These are phyloP conservation scores for Salvia miltiorrhiza DNA, from an alignment of 257 asterid species.

Conservation along the genomic window DNA sequence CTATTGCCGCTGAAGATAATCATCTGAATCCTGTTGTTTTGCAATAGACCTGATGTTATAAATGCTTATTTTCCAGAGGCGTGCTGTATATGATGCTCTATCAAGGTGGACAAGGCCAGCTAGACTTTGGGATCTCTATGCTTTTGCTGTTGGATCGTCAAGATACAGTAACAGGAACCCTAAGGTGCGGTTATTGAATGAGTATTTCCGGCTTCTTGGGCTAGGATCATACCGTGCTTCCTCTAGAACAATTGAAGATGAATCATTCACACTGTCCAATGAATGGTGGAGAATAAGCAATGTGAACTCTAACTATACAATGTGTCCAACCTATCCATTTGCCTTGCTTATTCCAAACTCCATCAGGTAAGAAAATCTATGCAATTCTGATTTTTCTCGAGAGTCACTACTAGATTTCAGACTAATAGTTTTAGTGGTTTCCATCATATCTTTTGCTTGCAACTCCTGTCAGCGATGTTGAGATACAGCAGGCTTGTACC, in stretches of 20 bases:
- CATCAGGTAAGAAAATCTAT: conserved; percentile 51
- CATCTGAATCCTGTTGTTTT: not conserved
- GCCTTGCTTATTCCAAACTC: conserved; percentile 89
- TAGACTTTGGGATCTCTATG: conserved; percentile 89
- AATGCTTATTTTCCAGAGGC: conserved; percentile 63
- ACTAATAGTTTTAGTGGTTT: conserved; percentile 24
- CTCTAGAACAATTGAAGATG: conserved; percentile 61
- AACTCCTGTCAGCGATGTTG: conserved; percentile 64
- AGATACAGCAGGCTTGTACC: conserved; percentile 75
- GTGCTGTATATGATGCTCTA: conserved; percentile 78
- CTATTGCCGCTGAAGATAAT: conserved; percentile 10
- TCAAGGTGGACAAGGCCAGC: conserved; percentile 69
- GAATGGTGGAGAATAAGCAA: conserved; percentile 91
- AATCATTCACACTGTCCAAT: conserved; percentile 67
- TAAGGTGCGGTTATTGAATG: conserved; percentile 73
- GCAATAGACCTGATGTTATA: conserved; percentile 18
- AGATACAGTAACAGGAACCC: conserved; percentile 55
- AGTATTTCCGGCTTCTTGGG: conserved; percentile 92
- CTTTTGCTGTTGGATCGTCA: conserved; percentile 67
- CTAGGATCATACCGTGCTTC: conserved; percentile 55
- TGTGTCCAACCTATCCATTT: conserved; percentile 91
- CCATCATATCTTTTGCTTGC: conserved; percentile 27
- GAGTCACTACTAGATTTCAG: conserved; percentile 19
- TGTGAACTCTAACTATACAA: conserved; percentile 60
- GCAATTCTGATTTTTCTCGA: not conserved